Evolutionary conservation across 2,329 filamentous ascomycete species (phyloP).

Genomic region (Colletotrichum sp.): DNA sequence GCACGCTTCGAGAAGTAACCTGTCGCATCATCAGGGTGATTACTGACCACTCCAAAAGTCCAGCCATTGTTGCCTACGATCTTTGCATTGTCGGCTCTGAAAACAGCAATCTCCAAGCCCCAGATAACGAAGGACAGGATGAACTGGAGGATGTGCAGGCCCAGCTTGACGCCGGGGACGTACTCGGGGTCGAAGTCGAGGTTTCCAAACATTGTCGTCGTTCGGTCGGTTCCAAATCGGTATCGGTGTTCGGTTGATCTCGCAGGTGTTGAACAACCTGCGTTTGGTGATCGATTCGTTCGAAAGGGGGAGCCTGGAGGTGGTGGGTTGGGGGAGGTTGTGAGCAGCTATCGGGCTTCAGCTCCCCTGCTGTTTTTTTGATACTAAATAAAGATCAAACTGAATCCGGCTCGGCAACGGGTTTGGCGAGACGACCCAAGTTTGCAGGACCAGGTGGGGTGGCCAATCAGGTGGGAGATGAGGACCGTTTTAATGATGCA

Average conservation of each 20-base stretch:
- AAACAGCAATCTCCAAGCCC: conserved; percentile 64
- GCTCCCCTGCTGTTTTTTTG: conserved; percentile 14
- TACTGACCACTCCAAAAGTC: conserved; percentile 66
- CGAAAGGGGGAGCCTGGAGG: neutral
- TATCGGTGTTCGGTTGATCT: neutral
- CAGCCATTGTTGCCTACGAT: conserved; percentile 65
- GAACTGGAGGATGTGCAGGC: conserved; percentile 60
- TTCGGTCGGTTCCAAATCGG: neutral
- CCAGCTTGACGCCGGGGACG: conserved; percentile 61
- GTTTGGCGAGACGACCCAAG: conserved; percentile 17
- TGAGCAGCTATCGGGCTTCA: conserved; percentile 12
- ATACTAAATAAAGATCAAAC: conserved; percentile 18
- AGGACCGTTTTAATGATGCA: neutral
- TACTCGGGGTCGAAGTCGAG: conserved; percentile 59
- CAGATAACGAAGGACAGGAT: conserved; percentile 60
- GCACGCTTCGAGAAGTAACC: neutral
- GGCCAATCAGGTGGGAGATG: conserved; percentile 1
- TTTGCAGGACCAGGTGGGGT: neutral
- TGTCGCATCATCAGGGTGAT: neutral
- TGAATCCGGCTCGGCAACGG: conserved; percentile 18
- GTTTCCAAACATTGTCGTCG: conserved; percentile 44
- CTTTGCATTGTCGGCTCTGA: conserved; percentile 49
- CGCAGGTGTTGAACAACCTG: neutral
- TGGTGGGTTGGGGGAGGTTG: neutral
- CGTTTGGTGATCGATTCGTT: neutral